Evolutionary conservation across 139 green algal species (phyloP), one percentile per base, ranked within the genome.

Genomic region (Ulvella scutata): DNA sequence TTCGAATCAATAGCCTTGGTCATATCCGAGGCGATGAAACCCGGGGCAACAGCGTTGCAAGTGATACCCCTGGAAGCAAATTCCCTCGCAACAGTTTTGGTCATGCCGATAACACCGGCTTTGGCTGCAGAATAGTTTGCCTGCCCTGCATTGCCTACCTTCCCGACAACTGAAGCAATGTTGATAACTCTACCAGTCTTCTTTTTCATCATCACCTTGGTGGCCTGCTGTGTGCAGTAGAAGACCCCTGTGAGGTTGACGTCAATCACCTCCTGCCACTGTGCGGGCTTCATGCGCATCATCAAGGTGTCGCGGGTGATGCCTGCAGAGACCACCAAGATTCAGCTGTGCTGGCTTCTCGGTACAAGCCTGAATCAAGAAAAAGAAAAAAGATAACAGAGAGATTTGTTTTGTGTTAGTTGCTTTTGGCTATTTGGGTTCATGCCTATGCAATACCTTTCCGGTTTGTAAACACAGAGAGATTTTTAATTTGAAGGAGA

Each of bases 211-310:
- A 97, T 97, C 29, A 97, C 38, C 84, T 97, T 97, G 59, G 86
- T 88, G n/a, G 90, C 92, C 28, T 87, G 88, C 87, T 97, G 92
- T 7, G 85, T 89, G 59, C 84, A 85, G 75, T 90, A 93, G 84
- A 99, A 99, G 13, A 98, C 94, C 60, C 87, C 89, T 2, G 87
- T 87, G 26, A 99, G 91, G 88, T 99, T 99, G 79, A 90, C 91
- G 81, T 96, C 85, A 67, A 99, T 97, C 33, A 99, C 95, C 4
- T 93, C 91, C 34, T 99, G 83, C 95, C 93, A 98, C 82, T 92
- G 82, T 33, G 93, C 87, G 0, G 87, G 87, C 91, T 98, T 99
- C 95, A 99, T 99, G 81, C 95, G 90, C 92, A 97, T 96, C 84
- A 99, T 93, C 33, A 99, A 82, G 1, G 84, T 91, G 83, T 98